Conservation (phyloP, 495 filamentous ascomycete species). For the Xylaria flabelliformis region DNA sequence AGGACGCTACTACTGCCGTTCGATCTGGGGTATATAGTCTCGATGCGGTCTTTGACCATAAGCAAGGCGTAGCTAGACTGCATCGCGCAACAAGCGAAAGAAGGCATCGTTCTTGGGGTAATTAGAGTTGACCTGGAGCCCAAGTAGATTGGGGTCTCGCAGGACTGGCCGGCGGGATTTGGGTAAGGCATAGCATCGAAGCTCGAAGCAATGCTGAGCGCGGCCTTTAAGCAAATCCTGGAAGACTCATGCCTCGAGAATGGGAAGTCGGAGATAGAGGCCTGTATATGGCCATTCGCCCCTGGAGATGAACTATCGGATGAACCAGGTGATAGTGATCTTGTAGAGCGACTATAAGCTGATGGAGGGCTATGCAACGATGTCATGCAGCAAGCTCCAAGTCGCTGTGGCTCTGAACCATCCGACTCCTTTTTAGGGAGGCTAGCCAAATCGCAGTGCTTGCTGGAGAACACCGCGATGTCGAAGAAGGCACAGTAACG, state of each 20-base stretch:
- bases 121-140: constrained; percentile 36
- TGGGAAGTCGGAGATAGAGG: constrained; percentile 51
- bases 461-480: constrained; percentile 64
- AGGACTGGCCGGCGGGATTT: constrained; percentile 46
- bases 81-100: constrained; percentile 68
- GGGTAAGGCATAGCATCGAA: constrained; percentile 60
- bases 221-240: constrained; percentile 59
- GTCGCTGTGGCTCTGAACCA: constrained; percentile 32
- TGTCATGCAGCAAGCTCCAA: constrained; percentile 40
- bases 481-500: constrained; percentile 67
- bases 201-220: constrained; percentile 57
- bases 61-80: constrained; percentile 67
- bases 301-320: constrained; percentile 47
- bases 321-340: constrained; percentile 43
- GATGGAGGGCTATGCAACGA: constrained; percentile 40
- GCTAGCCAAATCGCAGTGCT: constrained; percentile 63
- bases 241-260: constrained; percentile 61
- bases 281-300: constrained; percentile 44
- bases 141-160: constrained; percentile 42
- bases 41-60: constrained; percentile 61
- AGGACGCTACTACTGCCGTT: constrained; percentile 44
- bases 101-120: constrained; percentile 63
- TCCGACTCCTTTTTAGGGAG: constrained; percentile 41
- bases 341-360: constrained; percentile 45
- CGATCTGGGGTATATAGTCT: constrained; percentile 48